Evolutionary conservation across 1,284 basidiomycete species (phyloP), one percentile per base, ranked within the genome.

Genomic region (Naganishia sp.): DNA sequence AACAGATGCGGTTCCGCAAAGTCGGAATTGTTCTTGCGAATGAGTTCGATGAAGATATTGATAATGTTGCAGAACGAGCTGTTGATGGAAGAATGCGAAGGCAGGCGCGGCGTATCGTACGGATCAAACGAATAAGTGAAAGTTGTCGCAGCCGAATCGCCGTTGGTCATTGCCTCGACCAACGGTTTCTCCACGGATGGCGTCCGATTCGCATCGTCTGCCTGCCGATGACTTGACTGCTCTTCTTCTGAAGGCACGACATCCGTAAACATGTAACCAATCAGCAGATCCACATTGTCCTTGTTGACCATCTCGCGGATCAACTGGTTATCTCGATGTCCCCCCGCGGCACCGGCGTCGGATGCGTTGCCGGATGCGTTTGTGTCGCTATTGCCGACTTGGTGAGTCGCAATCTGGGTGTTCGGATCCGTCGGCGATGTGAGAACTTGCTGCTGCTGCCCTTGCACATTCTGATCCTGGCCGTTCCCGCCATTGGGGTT

Each of bases 1-100:
- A 97, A 96, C n/a, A 98, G 84, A 78, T 95, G 96, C 17, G 94
- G 95, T 81, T 99, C 96, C 75, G 96, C 95, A 77, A 94, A 97
- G 78, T 99, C 95, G 61, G 94, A 95, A 79, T 99, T 99, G 80
- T 99, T 99, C 78, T 98, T 94, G 64, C 96, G 86, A 72, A 99
- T 98, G 45, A 99, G 85, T 78, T 99, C 96, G 73, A 97, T 90
- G 70, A 98, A 84, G 73, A 99, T 87, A 58, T 90, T 89, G 71
- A 95, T 90, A 31, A 92, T 89, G 68, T 93, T 88, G 39, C 90
- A 85, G 52, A 98, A 86, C 0, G 93, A 93, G 6, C 94, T 98
- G 0, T 88, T 87, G n/a, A 87, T 85, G 1, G 88, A 89, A 65
- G 90, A 88, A 18, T 86, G 81, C 32, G 86, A 88, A 0, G 90